Evolutionary conservation across 2,329 filamentous ascomycete species (phyloP).

Genomic region (Ophiosphaerella narmari): DNA sequence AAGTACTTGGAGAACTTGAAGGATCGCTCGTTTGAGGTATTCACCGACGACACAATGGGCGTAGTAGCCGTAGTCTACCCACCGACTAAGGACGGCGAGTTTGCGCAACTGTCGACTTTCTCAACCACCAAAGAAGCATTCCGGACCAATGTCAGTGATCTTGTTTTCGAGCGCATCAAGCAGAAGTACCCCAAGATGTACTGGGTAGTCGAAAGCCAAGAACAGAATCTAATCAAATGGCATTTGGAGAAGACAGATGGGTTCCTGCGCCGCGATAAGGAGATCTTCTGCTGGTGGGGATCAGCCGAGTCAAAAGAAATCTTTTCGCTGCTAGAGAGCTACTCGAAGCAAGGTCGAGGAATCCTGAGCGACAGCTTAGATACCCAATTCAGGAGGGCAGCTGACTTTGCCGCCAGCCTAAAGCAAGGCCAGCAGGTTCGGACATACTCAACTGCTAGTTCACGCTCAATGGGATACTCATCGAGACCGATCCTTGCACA

Average conservation of each 20-base stretch:
- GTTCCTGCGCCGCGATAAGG: slow-evolving; percentile 81
- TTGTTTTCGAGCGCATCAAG: slow-evolving; percentile 90
- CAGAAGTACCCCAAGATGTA: slow-evolving; percentile 89
- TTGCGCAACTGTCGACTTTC: slow-evolving; percentile 86
- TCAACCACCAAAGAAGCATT: slow-evolving; percentile 93
- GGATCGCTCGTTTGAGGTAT: slow-evolving; percentile 82
- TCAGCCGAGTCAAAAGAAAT: slow-evolving; percentile 82
- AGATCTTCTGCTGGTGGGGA: slow-evolving; percentile 96
- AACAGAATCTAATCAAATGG: slow-evolving; percentile 91
- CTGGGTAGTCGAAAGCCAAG: slow-evolving; percentile 95
- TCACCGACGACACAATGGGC: slow-evolving; percentile 93
- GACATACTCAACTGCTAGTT: slow-evolving; percentile 62
- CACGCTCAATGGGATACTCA: slow-evolving; percentile 38
- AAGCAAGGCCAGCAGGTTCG: slow-evolving; percentile 67
- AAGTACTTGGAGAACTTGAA: slow-evolving; percentile 81
- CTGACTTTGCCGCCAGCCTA: slow-evolving; percentile 68
- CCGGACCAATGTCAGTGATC: slow-evolving; percentile 93
- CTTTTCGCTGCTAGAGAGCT: slow-evolving; percentile 81
- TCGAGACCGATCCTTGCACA: slow-evolving; percentile 32
- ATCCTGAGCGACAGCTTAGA: slow-evolving; percentile 93
- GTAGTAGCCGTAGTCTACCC: slow-evolving; percentile 88
- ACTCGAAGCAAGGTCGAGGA: slow-evolving; percentile 77
- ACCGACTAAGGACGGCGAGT: slow-evolving; percentile 64
- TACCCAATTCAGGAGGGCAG: slow-evolving; percentile 78
- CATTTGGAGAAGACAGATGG: slow-evolving; percentile 98